Base-by-base conservation (phyloP, 202 grass and related monocot genomes). In the Musa balbisiana region DNA sequence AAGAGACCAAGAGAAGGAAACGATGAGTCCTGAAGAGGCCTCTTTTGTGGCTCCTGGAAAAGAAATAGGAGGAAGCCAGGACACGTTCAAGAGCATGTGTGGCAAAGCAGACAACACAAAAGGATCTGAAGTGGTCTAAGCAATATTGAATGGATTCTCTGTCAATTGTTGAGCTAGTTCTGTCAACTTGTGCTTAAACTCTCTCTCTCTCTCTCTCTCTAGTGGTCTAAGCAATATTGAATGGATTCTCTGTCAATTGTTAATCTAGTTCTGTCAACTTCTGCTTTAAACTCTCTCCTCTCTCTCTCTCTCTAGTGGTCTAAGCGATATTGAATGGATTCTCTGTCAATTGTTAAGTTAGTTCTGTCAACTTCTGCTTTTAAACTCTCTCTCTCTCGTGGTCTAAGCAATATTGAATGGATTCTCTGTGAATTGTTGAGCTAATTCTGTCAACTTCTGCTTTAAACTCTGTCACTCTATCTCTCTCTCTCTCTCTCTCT, bases 1-100 rank as follows among this genome's bases (percentile, higher is more conserved):
- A 19, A 87, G 73, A 66, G 94, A 98, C 23, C 79, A 89, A 11
- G 82, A 62, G 29, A 27, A 73, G 51, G 26, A 27, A 55, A 16
- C 33, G 33, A 43, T 22, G 22, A 56, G 67, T 81, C 66, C 63
- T 59, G 73, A 82, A 14, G 10, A 60, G 6, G 9, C 50, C 60
- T 9, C 77, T 67, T 64, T 80, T 63, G 10, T 72, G 55, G 86
- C 82, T 62, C 69, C 78, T 72, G 88, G 86, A 83, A 80, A 74
- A 51, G 76, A 70, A 27, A 17, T 19, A 14, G 69, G 52, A 63
- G 10, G 17, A 63, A 33, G 49, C 43, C 15, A 19, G 12, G 64
- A 17, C 19, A 3, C 22, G 6, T 54, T 50, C 22, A 25, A 26
- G 2, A 73, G 9, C 20, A 26, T 8, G 54, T 11, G 17, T 29